Base-by-base conservation (phyloP, 805 yeast species). In the Lipomyces starkeyi region DNA sequence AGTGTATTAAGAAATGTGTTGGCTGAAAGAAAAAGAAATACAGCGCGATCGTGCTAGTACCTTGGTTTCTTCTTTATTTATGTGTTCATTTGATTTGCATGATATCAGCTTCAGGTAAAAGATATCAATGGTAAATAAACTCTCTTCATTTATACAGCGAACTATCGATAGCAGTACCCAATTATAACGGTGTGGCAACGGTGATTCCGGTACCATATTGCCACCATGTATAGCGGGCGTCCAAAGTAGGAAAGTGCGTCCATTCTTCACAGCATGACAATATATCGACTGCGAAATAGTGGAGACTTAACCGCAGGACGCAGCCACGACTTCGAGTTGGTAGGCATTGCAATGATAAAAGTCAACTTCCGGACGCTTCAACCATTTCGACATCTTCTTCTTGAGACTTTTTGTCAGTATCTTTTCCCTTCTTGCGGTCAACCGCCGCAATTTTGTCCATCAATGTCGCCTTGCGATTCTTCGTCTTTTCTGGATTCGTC, bases 1-100 rank as follows among this genome's bases (percentile, higher is more conserved):
- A 59, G 29, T 69, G 72, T 34, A 7, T 69, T n/a, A 57, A 55
- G 49, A 58, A 68, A 52, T 69, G 72, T 34, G 20, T 17, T 9
- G 59, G 61, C 43, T 67, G 63, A 29, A 29, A 5, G 32, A 7
- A 29, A 29, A 40, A n/a, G 9, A 17, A 7, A n/a, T 14, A 43
- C 9, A 37, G 20, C 9, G 49, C 20, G 49, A 43, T n/a, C 2
- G 11, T 5, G 11, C 22, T 17, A 17, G 9, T 6, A n/a, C 4
- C 49, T n/a, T 43, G 49, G 49, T 3, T n/a, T 6, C 13, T 43
- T 17, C 22, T 65, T 56, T 4, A 8, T 35, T n/a, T 35, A 17
- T 49, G 17, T 29, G 14, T 35, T 43, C 20, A n/a, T 43, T 7
- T 3, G 22, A 54, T 17, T 17, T 34, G 34, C 43, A 58, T 58